These are phyloP conservation scores for Prunus salicina DNA, from an alignment of 306 rosid genomes.

Conservation along the genomic window DNA sequence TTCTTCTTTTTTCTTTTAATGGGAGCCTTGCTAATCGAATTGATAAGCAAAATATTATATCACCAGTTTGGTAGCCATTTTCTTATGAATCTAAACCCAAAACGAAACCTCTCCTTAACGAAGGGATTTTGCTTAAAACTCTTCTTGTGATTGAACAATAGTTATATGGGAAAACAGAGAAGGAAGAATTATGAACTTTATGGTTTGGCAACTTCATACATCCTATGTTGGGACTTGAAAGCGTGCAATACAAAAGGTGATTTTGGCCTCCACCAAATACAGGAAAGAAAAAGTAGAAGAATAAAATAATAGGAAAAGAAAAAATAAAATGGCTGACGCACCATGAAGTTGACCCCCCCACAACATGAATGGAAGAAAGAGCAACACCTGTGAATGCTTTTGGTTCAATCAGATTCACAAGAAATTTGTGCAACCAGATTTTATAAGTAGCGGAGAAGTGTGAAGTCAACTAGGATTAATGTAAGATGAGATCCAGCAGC, in stretches of 20 bases:
- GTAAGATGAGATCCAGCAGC: background rate
- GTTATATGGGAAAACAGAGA: background rate
- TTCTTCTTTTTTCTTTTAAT: background rate
- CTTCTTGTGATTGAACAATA: background rate
- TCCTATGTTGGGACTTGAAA: background rate
- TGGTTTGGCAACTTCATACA: background rate
- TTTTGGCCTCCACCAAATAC: conserved; percentile 3
- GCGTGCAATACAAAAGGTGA: conserved; percentile 1
- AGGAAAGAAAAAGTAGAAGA: background rate
- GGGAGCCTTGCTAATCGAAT: background rate
- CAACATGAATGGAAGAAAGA: background rate
- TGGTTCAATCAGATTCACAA: conserved; percentile 8
- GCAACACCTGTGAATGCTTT: conserved; percentile 7
- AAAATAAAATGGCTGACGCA: background rate
- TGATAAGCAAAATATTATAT: background rate
- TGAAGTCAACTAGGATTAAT: conserved; percentile 19
- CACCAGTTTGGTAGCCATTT: background rate
- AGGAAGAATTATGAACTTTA: background rate
- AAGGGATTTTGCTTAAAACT: too few relatives aligned
- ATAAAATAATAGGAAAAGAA: background rate
- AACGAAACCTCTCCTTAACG: background rate
- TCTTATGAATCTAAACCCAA: background rate
- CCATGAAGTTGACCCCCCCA: conserved; percentile 20
- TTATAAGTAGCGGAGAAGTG: background rate
- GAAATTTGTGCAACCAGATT: background rate